These are phyloP conservation scores for Dalbergia oliveri DNA, from an alignment of 306 rosid species.

Conservation along the genomic window DNA sequence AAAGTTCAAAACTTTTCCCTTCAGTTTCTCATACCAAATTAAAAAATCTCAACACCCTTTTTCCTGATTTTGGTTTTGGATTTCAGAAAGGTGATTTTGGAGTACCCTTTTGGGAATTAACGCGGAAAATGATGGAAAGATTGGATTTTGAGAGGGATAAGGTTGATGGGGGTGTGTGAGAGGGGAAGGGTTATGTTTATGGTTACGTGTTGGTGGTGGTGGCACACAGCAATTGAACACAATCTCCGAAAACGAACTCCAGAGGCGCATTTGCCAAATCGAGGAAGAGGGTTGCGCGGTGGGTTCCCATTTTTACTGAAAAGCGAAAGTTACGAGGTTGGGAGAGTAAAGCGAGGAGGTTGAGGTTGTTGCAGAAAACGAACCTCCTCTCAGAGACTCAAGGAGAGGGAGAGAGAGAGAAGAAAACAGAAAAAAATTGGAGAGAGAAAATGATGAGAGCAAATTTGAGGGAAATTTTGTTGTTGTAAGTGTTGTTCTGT, in stretches of 20 bases:
- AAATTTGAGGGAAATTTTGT: conserved; percentile 12
- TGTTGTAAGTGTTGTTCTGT: conserved; percentile 41
- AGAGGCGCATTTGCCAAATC: conserved; percentile 57
- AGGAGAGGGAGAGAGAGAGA: neutral
- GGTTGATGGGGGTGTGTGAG: conserved; percentile 6
- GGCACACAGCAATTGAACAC: neutral
- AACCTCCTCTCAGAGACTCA: conserved; percentile 50
- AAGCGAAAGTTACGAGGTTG: conserved; percentile 62
- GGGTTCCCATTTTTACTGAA: conserved; percentile 43
- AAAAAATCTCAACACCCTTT: conserved; percentile 41
- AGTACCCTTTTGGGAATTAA: conserved; percentile 40
- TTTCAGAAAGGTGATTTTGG: conserved; percentile 14
- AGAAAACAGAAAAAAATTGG: neutral
- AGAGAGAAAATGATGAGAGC: conserved; percentile 22
- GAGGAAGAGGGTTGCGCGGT: conserved; percentile 43
- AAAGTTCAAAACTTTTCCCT: conserved; percentile 33
- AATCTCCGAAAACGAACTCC: conserved; percentile 46
- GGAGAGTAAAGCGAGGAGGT: conserved; percentile 50
- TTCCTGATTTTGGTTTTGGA: conserved; percentile 42
- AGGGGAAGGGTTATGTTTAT: neutral
- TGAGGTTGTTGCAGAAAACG: conserved; percentile 59
- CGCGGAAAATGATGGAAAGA: conserved; percentile 10
- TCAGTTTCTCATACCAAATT: conserved; percentile 45
- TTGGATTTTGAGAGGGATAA: conserved; percentile 13
- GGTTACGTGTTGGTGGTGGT: conserved; percentile 24